Evolutionary conservation across 23 red algal genomes (phyloP).

Genomic region (Gracilaria caudata): DNA sequence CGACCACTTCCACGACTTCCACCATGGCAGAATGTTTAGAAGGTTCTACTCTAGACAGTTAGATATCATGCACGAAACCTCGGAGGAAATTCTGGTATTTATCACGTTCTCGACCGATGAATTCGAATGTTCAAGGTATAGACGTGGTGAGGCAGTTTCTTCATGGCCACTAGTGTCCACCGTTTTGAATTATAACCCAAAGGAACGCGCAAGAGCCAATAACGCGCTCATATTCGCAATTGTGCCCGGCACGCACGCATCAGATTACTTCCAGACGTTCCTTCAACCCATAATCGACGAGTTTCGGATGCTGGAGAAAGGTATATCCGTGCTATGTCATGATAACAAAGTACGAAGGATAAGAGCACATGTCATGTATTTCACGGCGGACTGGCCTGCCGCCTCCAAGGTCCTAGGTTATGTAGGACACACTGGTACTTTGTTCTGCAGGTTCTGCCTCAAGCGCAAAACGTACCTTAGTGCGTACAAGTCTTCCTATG

Average conservation of each 20-base stretch:
- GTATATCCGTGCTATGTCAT: neutral
- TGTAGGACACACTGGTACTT: conserved; percentile 7
- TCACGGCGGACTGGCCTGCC: conserved; percentile 25
- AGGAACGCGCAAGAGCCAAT: neutral
- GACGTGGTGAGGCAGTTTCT: neutral
- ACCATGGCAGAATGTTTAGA: conserved; percentile 9
- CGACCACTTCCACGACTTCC: neutral
- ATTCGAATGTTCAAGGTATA: conserved; percentile 13
- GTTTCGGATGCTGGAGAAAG: neutral
- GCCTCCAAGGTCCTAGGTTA: conserved; percentile 19
- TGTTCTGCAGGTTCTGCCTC: conserved; percentile 17
- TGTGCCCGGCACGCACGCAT: conserved; percentile 4
- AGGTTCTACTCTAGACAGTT: neutral
- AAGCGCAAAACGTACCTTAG: neutral
- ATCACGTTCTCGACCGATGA: conserved; percentile 10
- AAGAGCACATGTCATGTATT: neutral
- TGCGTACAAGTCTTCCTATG: neutral
- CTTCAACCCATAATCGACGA: neutral
- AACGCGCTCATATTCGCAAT: neutral
- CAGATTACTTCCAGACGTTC: conserved; percentile 3
- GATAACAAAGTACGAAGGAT: neutral
- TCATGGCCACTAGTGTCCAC: conserved; percentile 14
- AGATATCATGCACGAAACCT: neutral
- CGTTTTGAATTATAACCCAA: neutral
- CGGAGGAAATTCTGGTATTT: neutral